These are phyloP conservation scores for Setomelanomma holmii DNA, from an alignment of 2,329 filamentous ascomycete genomes.

Conservation along the genomic window DNA sequence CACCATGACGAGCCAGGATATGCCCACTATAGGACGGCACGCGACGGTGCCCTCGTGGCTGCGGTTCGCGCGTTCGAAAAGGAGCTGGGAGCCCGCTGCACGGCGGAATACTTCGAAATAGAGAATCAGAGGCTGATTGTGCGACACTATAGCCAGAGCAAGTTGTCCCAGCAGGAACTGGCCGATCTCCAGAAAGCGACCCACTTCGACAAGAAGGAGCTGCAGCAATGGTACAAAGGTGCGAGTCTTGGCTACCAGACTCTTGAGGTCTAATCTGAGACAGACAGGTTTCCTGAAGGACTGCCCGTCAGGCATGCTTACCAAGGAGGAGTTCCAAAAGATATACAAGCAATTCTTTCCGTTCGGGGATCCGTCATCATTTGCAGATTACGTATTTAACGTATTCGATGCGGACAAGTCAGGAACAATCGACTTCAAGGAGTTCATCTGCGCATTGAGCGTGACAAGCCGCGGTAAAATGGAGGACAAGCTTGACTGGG, in stretches of 20 bases:
- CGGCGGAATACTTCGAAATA: conserved; percentile 30
- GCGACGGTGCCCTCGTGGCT: conserved; percentile 33
- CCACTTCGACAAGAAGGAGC: conserved; percentile 99
- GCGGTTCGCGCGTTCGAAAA: conserved; percentile 31
- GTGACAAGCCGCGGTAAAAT: conserved; percentile 97
- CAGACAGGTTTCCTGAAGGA: conserved; percentile 91
- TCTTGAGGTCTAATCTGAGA: conserved; percentile 22
- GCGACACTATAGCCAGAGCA: conserved; percentile 78
- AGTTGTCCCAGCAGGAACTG: conserved; percentile 96
- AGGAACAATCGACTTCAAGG: conserved; percentile 98
- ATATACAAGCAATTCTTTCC: conserved; percentile 99
- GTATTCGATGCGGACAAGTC: conserved; percentile 98
- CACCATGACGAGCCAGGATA: conserved; percentile 32
- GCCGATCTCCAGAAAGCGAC: conserved; percentile 94
- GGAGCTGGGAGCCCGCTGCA: conserved; percentile 30
- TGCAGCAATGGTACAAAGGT: conserved; percentile 99
- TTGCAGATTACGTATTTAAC: conserved; percentile 99
- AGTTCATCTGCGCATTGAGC: conserved; percentile 97
- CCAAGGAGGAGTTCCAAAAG: conserved; percentile 98
- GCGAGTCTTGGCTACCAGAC: conserved; percentile 38
- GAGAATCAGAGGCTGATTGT: conserved; percentile 44
- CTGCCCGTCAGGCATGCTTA: conserved; percentile 94
- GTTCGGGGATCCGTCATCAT: conserved; percentile 95
- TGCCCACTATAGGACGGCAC: conserved; percentile 31
- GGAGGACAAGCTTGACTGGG: conserved; percentile 99